Percentiles rank a stretch among this genome's conserved stretches.
These are phyloP conservation scores for Cyclotella atomus DNA, from an alignment of 108 stramenopile species.

Conservation along the genomic window DNA sequence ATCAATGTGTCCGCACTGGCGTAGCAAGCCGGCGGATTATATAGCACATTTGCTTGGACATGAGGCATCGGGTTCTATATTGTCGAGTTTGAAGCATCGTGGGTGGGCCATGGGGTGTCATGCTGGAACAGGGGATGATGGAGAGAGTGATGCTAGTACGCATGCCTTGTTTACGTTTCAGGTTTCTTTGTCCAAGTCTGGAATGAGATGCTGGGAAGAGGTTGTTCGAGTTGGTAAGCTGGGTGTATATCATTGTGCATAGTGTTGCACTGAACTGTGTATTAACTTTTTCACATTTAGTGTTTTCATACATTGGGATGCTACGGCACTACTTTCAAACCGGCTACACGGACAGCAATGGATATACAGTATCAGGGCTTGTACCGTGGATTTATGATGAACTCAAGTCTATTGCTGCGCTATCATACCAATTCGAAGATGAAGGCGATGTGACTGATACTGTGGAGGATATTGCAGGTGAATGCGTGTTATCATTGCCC, in stretches of 20 bases:
- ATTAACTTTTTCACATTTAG: not conserved
- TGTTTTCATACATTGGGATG: conserved; percentile 85
- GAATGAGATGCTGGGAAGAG: conserved; percentile 69
- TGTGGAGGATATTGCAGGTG: conserved; percentile 78
- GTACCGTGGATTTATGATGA: conserved; percentile 84
- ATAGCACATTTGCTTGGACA: conserved; percentile 86
- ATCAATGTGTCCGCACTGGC: conserved; percentile 64
- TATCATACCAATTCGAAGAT: conserved; percentile 73
- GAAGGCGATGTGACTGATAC: conserved; percentile 77
- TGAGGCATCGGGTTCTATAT: conserved; percentile 79
- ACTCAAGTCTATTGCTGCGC: conserved; percentile 67
- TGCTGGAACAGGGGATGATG: conserved; percentile 82
- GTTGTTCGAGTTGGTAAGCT: conserved; percentile 49
- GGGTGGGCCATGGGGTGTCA: conserved; percentile 72
- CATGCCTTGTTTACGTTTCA: conserved; percentile 78
- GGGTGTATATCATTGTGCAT: not conserved
- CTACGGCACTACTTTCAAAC: conserved; percentile 57
- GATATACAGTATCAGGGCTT: conserved; percentile 49
- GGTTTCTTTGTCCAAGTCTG: conserved; percentile 69
- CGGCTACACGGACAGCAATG: conserved; percentile 26
- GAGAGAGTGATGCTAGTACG: conserved; percentile 69
- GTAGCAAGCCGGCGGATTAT: conserved; percentile 78
- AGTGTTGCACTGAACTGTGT: not conserved
- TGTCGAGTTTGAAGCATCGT: conserved; percentile 64
- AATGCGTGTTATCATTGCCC: too few species aligned